Evolutionary conservation across 768 basidiomycete genomes (phyloP).

Genomic region (Leucosporidium creatinivorum): DNA sequence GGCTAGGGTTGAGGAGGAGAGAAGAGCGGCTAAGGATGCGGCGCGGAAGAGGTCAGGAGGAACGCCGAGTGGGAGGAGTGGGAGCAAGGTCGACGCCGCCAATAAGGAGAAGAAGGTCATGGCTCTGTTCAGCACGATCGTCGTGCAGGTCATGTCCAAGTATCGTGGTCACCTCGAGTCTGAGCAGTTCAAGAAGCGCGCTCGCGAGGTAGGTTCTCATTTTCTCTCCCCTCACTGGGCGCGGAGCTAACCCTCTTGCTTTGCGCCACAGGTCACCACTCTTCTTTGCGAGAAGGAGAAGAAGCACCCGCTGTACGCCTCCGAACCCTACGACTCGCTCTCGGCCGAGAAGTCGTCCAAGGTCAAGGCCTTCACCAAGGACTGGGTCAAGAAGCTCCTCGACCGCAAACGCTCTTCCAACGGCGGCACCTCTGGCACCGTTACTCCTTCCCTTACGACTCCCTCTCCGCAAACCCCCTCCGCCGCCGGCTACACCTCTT

Average conservation of each 20-base stretch:
- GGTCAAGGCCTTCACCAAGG: slow-evolving; percentile 88
- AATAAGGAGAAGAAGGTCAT: slow-evolving; percentile 65
- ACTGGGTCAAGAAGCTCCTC: slow-evolving; percentile 71
- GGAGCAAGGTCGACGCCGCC: slow-evolving; percentile 11
- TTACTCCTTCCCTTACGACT: not conserved
- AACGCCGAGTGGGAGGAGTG: slow-evolving; percentile 44
- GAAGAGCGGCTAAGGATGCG: slow-evolving; percentile 24
- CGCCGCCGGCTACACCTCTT: too few species aligned
- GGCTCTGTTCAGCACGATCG: slow-evolving; percentile 78
- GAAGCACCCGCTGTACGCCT: slow-evolving; percentile 69
- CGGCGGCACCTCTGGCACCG: too few species aligned
- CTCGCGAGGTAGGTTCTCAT: slow-evolving; percentile 66
- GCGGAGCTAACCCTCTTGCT: not conserved
- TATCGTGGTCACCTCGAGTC: slow-evolving; percentile 62
- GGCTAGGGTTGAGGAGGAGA: slow-evolving; percentile 31
- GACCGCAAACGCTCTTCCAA: slow-evolving; percentile 26
- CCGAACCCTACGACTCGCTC: slow-evolving; percentile 63
- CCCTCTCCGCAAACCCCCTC: too few species aligned
- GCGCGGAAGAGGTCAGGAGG: slow-evolving; percentile 39
- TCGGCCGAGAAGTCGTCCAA: slow-evolving; percentile 80
- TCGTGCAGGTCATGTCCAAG: slow-evolving; percentile 89
- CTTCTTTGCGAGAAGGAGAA: slow-evolving; percentile 92
- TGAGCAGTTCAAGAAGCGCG: slow-evolving; percentile 87
- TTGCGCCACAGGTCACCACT: slow-evolving; percentile 60
- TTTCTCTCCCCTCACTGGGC: not conserved